Evolutionary conservation across 192 early-diverging fungal genomes (phyloP), one percentile per base, ranked within the genome.

Genomic region (Backusella macrospora): DNA sequence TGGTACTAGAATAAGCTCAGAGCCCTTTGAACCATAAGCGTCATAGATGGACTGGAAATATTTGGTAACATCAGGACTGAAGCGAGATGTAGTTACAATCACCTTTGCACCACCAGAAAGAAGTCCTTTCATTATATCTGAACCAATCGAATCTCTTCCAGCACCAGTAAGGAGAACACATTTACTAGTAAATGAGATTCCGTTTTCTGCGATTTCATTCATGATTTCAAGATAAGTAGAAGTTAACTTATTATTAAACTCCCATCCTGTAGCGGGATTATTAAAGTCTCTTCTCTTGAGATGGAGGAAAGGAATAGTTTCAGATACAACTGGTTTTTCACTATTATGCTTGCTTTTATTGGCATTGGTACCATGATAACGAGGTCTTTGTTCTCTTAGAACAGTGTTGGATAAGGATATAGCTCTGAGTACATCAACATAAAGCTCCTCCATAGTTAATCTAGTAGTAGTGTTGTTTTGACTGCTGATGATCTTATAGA

Each of bases 41-140:
- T 96, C 90, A 86, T 95, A 98, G 69, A 99, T 91, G 48, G 85
- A 80, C 67, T 93, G 92, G 87, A 93, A 99, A 77, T 93, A 94
- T 85, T 92, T 90, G n/a, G 92, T 92, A 10, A 87, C 90, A 1
- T 83, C 77, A 70, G 85, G 86, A 71, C 91, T 95, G 86, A 94
- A 96, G 67, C 93, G 89, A 6, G 95, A 96, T 34, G 96, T 98
- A 12, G 96, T 98, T 10, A 93, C 95, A 69, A 98, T 81, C 26
- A 96, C 95, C 74, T 89, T 83, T 59, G 93, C 94, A 71, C 96
- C 96, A 74, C 96, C 96, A 21, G 89, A 85, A 18, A 98, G 84
- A 62, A 97, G 82, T 18, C 90, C 90, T 80, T 92, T 88, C 63
- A 98, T 81, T 48, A 96, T 84, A 68, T 93, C 87, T 15, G 93